Evolutionary conservation across 257 asterid species (phyloP).

Genomic region (Ilex asprella): DNA sequence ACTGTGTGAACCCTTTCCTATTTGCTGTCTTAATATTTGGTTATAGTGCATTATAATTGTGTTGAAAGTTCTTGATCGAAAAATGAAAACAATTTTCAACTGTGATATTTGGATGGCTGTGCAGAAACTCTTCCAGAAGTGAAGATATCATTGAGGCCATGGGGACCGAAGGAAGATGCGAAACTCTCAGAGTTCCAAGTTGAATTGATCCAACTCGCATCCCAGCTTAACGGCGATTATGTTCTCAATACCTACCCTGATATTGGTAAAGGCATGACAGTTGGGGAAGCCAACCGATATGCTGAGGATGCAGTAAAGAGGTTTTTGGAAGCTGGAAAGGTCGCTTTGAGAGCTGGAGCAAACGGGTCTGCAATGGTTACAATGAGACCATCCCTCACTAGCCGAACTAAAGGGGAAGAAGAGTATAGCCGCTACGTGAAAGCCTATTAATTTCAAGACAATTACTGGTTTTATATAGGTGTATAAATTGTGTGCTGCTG

Average conservation of each 20-base stretch:
- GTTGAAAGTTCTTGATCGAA: no score
- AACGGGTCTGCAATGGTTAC: constrained; percentile 78
- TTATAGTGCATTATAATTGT: no score
- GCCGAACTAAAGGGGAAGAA: constrained; percentile 35
- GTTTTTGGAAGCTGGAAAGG: constrained; percentile 86
- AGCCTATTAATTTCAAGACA: constrained; percentile 24
- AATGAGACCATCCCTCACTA: constrained; percentile 81
- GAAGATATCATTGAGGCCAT: constrained; percentile 39
- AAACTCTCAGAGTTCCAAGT: constrained; percentile 71
- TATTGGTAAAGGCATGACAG: constrained; percentile 68
- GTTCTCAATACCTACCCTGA: constrained; percentile 72
- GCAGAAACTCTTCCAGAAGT: constrained; percentile 73
- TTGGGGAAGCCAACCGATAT: constrained; percentile 52
- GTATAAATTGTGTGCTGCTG: no score
- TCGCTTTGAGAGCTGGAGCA: constrained; percentile 90
- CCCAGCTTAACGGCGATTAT: constrained; percentile 86
- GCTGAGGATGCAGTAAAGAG: constrained; percentile 81
- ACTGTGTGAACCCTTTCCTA: no score
- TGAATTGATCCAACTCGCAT: constrained; percentile 91
- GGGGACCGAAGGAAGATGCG: constrained; percentile 69
- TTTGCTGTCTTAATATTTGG: no score
- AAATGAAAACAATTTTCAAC: background rate
- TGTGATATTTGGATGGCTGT: constrained; percentile 6
- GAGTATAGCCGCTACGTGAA: constrained; percentile 15
- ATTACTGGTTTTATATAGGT: no score